Conservation (phyloP, 257 asterid species). For the Parsonsia alboflavescens region DNA sequence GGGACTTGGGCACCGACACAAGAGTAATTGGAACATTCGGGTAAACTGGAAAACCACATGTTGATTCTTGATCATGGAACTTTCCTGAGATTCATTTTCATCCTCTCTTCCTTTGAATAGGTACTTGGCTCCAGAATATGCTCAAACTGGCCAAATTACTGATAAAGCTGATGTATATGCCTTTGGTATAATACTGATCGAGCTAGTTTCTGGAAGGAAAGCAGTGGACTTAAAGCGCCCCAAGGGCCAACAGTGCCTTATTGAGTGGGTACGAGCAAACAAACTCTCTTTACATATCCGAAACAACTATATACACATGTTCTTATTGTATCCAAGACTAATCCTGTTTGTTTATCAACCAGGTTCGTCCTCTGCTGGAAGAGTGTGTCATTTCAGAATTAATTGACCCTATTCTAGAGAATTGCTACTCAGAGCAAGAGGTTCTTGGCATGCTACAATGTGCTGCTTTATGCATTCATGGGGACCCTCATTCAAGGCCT, state of each 20-base stretch:
- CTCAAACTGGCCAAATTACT: constrained; percentile 74
- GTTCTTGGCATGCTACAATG: constrained; percentile 52
- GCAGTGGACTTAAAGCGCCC: constrained; percentile 70
- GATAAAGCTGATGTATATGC: constrained; percentile 79
- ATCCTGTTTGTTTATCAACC: constrained; percentile 6
- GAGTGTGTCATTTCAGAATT: constrained; percentile 34
- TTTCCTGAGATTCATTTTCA: background rate
- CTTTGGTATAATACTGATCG: constrained; percentile 74
- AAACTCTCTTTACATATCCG: background rate
- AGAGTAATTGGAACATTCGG: constrained; percentile 88
- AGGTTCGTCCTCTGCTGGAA: constrained; percentile 83
- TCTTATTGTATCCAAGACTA: background rate
- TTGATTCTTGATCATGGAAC: background rate
- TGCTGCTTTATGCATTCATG: constrained; percentile 60
- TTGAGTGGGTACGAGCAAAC: constrained; percentile 61
- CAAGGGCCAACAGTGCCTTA: constrained; percentile 78
- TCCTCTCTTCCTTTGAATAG: constrained; percentile 12
- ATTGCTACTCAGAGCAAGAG: constrained; percentile 52
- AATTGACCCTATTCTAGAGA: constrained; percentile 53
- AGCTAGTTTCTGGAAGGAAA: constrained; percentile 79
- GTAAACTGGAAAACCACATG: constrained; percentile 10
- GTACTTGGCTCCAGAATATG: constrained; percentile 89
- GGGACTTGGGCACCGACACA: constrained; percentile 50
- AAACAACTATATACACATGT: background rate
- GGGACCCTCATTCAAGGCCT: constrained; percentile 66